phyloP scores from a whole-genome alignment of 331 rosid genomes.

The Malus hybrid region DNA sequence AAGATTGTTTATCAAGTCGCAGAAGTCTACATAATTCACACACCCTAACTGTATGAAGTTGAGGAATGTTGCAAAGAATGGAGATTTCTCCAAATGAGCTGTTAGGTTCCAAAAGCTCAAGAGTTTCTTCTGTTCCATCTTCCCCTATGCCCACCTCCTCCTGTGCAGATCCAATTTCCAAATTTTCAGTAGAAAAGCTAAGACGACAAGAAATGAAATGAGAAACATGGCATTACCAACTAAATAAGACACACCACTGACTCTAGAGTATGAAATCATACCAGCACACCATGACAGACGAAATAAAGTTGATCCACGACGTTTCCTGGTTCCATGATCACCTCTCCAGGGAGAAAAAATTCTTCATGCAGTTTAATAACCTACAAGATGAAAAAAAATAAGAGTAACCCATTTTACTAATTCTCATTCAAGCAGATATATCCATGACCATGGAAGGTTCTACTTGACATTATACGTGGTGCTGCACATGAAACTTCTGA shows the following conservation, averaged over 20 bases:
- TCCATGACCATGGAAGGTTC: not conserved
- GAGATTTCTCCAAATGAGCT: conserved; percentile 83
- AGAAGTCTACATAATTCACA: conserved; percentile 80
- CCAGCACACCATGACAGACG: conserved; percentile 88
- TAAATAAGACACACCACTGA: not conserved
- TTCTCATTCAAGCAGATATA: not conserved
- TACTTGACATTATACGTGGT: not conserved
- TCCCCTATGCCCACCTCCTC: conserved; percentile 68
- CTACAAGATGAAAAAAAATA: conserved; percentile 33
- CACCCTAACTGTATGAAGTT: conserved; percentile 83
- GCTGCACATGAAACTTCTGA: not conserved
- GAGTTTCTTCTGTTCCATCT: conserved; percentile 73
- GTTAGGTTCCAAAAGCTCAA: conserved; percentile 44
- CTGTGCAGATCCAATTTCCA: conserved; percentile 27
- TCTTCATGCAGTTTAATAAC: conserved; percentile 86
- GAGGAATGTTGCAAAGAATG: conserved; percentile 93
- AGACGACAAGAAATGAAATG: not conserved
- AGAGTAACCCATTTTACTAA: conserved; percentile 3
- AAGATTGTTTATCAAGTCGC: conserved; percentile 88
- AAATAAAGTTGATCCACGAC: conserved; percentile 92
- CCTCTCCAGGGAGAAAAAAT: conserved; percentile 95
- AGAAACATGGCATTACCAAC: not conserved
- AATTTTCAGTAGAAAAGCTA: not conserved
- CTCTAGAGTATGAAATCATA: conserved; percentile 29
- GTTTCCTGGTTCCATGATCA: conserved; percentile 82